Evolutionary conservation across 176 grass and related monocot genomes (phyloP).

Genomic region (Tillandsia fasciculata): DNA sequence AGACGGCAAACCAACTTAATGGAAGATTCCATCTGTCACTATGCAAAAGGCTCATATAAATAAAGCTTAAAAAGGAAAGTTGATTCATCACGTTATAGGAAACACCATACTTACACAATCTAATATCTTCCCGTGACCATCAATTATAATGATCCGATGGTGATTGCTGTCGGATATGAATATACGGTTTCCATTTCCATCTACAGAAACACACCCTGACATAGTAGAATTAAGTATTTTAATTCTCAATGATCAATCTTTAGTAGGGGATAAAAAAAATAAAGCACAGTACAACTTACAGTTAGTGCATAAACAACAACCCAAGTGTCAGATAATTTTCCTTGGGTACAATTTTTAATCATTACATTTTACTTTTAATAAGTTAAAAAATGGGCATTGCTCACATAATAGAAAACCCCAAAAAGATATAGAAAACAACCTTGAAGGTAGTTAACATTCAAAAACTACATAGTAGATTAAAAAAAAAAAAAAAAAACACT

Average conservation of each 20-base stretch:
- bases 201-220: conserved; percentile 59
- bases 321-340: too few species aligned
- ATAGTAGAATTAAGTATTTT: conserved; percentile 7
- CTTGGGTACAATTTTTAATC: too few species aligned
- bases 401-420: too few species aligned
- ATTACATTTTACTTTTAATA: too few species aligned
- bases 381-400: too few species aligned
- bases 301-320: background rate
- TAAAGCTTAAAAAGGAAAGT: conserved; percentile 18
- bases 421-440: too few species aligned
- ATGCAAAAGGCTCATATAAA: conserved; percentile 6
- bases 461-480: too few species aligned
- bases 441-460: too few species aligned
- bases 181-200: conserved; percentile 71
- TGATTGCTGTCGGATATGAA: conserved; percentile 86
- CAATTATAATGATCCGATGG: conserved; percentile 71
- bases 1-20: background rate
- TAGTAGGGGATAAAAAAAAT: background rate
- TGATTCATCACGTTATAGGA: background rate
- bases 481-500: too few species aligned
- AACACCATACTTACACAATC: conserved; percentile 56
- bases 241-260: background rate
- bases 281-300: background rate
- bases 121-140: conserved; percentile 54
- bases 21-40: background rate